Evolutionary conservation across 202 grass and related monocot genomes (phyloP).

Genomic region (Digitaria exilis): DNA sequence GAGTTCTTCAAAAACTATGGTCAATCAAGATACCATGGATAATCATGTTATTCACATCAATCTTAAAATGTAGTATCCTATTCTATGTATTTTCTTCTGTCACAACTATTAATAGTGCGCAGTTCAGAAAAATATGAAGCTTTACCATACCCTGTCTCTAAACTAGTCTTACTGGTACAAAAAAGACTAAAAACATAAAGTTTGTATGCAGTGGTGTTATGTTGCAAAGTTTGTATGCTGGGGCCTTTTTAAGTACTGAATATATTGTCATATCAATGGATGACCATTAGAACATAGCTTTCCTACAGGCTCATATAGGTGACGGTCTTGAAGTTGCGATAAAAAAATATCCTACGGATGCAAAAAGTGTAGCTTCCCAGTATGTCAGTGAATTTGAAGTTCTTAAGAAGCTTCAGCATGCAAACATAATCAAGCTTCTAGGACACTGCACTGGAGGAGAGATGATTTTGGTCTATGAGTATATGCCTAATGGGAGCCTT

Average conservation of each 20-base stretch:
- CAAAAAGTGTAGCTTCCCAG: background rate
- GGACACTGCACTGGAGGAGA: background rate
- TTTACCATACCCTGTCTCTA: too few relatives aligned
- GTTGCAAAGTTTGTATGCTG: too few relatives aligned
- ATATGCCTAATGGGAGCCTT: slow-evolving; percentile 1
- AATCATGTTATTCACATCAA: too few relatives aligned
- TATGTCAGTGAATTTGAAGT: background rate
- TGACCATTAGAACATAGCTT: background rate
- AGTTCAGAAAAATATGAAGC: too few relatives aligned
- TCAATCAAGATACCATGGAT: too few relatives aligned
- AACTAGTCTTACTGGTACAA: too few relatives aligned
- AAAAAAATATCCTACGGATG: background rate
- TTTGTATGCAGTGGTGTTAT: too few relatives aligned
- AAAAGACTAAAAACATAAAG: too few relatives aligned
- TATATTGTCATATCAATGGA: background rate
- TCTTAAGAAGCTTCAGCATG: background rate
- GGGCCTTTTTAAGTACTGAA: background rate
- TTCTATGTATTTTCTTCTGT: too few relatives aligned
- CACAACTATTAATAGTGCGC: too few relatives aligned
- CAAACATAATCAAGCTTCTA: slow-evolving; percentile 19
- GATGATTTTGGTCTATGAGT: slow-evolving; percentile 1
- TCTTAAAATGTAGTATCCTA: too few relatives aligned
- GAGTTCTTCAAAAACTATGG: too few relatives aligned
- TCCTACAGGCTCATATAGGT: slow-evolving; percentile 18
- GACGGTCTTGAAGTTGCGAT: background rate